Evolutionary conservation across 352 stramenopile species (phyloP).

Genomic region (Peronospora destructor): DNA sequence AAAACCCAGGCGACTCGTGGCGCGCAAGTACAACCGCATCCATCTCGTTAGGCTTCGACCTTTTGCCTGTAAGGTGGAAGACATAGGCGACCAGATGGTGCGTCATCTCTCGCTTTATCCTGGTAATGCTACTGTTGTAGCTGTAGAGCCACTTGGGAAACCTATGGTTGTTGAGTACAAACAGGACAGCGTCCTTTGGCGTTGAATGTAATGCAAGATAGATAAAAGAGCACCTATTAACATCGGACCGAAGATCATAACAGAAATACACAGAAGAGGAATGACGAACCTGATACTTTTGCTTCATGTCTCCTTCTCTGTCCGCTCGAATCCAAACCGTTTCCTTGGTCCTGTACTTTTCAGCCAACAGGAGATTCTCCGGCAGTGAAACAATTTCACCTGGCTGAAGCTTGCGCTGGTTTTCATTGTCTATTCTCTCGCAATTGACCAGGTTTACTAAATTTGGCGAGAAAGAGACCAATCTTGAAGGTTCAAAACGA

Average conservation of each 20-base stretch:
- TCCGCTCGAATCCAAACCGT: slow-evolving; percentile 34
- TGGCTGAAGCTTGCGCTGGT: slow-evolving; percentile 17
- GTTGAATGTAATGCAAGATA: background rate
- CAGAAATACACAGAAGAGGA: background rate
- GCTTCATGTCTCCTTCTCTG: slow-evolving; percentile 32
- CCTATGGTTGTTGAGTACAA: slow-evolving; percentile 44
- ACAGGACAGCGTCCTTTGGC: slow-evolving; percentile 31
- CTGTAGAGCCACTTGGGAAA: slow-evolving; percentile 50
- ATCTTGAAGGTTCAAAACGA: slow-evolving; percentile 33
- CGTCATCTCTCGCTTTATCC: slow-evolving; percentile 40
- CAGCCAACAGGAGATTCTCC: slow-evolving; percentile 4
- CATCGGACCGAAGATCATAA: background rate
- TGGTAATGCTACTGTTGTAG: slow-evolving; percentile 43
- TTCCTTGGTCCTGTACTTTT: slow-evolving; percentile 9
- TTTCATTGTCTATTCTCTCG: background rate
- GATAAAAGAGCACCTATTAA: background rate
- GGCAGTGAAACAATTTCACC: slow-evolving; percentile 19
- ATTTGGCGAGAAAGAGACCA: slow-evolving; percentile 15
- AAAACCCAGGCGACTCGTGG: slow-evolving; percentile 31
- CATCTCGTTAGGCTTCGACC: slow-evolving; percentile 4
- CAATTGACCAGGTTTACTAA: background rate
- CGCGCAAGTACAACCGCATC: slow-evolving; percentile 27
- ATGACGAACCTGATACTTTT: slow-evolving; percentile 26
- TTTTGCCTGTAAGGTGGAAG: slow-evolving; percentile 13
- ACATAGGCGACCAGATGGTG: slow-evolving; percentile 43